Percentiles rank a stretch among this genome's conserved stretches.
These are phyloP conservation scores for Calvatia gigantea DNA, from an alignment of 768 basidiomycete genomes.

Conservation along the genomic window DNA sequence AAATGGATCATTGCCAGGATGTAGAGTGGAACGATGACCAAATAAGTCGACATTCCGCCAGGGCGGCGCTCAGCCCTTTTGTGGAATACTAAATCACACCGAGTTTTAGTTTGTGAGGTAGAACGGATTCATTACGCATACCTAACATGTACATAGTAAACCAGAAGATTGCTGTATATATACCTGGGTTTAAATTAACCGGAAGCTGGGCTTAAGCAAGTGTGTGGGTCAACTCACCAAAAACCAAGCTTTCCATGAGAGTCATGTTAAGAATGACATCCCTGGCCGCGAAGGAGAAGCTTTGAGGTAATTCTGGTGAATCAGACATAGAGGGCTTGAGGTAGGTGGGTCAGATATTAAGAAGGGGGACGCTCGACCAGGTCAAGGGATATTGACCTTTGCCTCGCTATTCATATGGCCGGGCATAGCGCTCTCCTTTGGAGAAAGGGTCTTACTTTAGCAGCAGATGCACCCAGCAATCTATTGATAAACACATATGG, in stretches of 20 bases:
- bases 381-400: not conserved
- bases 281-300: not conserved
- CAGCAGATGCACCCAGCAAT: too few species aligned
- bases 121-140: too few species aligned
- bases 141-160: slow-evolving; percentile 4
- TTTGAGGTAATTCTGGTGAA: not conserved
- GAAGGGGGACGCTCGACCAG: not conserved
- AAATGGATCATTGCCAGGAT: slow-evolving; percentile 1
- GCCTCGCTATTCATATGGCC: not conserved
- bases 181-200: not conserved
- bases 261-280: not conserved
- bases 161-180: slow-evolving; percentile 6
- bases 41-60: not conserved
- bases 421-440: too few species aligned
- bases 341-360: not conserved
- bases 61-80: not conserved
- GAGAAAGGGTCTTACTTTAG: too few species aligned
- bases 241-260: slow-evolving; percentile 1
- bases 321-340: not conserved
- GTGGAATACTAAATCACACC: not conserved
- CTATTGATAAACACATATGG: too few species aligned
- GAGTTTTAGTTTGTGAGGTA: too few species aligned
- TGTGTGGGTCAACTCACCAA: not conserved
- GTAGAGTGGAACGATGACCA: slow-evolving; percentile 7
- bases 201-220: too few species aligned